Base-by-base conservation (phyloP, 2,329 filamentous ascomycete genomes). In the Sporothrix pallida region DNA sequence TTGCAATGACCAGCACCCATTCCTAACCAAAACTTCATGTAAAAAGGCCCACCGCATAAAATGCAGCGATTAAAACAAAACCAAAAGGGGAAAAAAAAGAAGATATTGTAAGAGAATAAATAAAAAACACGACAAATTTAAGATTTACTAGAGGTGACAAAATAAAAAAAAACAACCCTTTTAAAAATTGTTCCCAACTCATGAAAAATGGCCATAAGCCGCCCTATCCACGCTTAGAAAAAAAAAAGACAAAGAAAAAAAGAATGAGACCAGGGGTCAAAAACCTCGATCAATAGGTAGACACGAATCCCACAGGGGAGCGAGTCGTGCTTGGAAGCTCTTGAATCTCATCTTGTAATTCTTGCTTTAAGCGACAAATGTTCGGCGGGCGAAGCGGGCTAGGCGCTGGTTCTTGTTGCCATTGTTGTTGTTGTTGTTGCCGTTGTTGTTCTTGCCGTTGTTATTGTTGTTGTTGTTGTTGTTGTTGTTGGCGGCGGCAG, bases 341-440 rank as follows among this genome's bases (percentile, higher is more conserved):
- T 13, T 72, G 12, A 15, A 17, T 46, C 0, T 46, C 13, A n/a
- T 56, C 17, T 60, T 4, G 26, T 56, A 8, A 50, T 37, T 37
- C 60, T 56, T 42, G 31, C 13, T 68, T 70, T 75, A 79, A 42
- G 76, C 76, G 48, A 78, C 63, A 26, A 78, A 77, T 44, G 50
- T 48, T 20, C 77, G 77, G 68, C 77, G 75, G 2, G 72, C n/a
- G 23, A 78, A 71, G 20, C 77, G 77, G 13, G 76, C 74, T 13
- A 77, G 75, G 26, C 77, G 77, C 70, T 70, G 65, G 6, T 20
- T 23, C 37, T 72, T 74, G 63, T 74, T 74, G 44, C 65, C 70
- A 12, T 76, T 76, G 67, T 54, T 58, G 6, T 58, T 60, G 20
- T 73, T 71, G 48, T 74, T 70, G 20, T 73, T 67, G 52, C 72